Evolutionary conservation across 306 rosid genomes (phyloP).

Genomic region (Rosa rugosa): DNA sequence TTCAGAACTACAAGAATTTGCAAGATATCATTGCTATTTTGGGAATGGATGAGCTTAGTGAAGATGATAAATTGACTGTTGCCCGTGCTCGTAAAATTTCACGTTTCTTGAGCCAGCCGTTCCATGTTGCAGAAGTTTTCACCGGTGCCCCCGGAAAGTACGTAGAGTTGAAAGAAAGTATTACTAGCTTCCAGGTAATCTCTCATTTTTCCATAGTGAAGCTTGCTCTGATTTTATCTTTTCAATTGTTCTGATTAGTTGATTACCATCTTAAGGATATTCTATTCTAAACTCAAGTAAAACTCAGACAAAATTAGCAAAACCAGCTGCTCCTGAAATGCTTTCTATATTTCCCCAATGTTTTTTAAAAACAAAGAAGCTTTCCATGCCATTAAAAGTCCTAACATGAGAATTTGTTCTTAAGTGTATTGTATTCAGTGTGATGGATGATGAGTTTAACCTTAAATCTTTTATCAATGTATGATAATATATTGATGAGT

Average conservation of each 20-base stretch:
- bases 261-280: not conserved
- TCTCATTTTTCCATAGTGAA: not conserved
- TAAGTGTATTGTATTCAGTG: not conserved
- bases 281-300: not conserved
- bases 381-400: not conserved
- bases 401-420: not conserved
- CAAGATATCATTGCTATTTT: slow-evolving; percentile 99
- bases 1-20: slow-evolving; percentile 96
- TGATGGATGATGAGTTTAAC: not conserved
- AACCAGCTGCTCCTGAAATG: not conserved
- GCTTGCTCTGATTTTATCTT: no score
- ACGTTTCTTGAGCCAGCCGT: slow-evolving; percentile 92
- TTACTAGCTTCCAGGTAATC: slow-evolving; percentile 82
- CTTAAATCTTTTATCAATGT: not conserved
- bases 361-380: not conserved
- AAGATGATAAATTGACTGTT: slow-evolving; percentile 93
- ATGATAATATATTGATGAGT: no score
- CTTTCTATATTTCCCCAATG: not conserved
- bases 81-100: slow-evolving; percentile 95
- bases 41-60: slow-evolving; percentile 99
- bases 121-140: slow-evolving; percentile 99
- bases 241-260: not conserved
- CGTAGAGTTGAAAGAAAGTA: slow-evolving; percentile 88
- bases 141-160: slow-evolving; percentile 99
- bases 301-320: not conserved